Percentiles rank a stretch among this genome's conserved stretches.
Evolutionary conservation across 2,329 filamentous ascomycete genomes (phyloP).

Genomic region (Verticillium isaacii): DNA sequence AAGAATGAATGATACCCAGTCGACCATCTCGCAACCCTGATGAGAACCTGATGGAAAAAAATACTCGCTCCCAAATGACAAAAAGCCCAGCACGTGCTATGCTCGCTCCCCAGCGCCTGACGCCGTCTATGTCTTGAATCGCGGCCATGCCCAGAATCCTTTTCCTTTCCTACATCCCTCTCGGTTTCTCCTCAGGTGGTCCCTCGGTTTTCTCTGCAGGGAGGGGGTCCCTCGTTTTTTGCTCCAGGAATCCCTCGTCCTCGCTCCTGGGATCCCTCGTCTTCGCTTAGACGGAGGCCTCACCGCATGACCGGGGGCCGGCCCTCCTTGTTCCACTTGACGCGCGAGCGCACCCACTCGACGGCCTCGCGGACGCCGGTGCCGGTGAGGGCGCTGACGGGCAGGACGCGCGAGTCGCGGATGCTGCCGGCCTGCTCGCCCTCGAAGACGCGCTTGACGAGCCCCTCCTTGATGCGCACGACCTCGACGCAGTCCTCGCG

Average conservation of each 20-base stretch:
- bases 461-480: conserved; percentile 91
- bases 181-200: too few relatives aligned
- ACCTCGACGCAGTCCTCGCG: conserved; percentile 97
- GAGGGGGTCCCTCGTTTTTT: too few relatives aligned
- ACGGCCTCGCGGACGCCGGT: conserved; percentile 89
- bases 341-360: conserved; percentile 90
- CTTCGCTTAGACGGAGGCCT: conserved; percentile 13
- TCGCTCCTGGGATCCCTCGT: too few relatives aligned
- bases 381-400: conserved; percentile 83
- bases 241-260: too few relatives aligned
- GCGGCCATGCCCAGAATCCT: too few relatives aligned
- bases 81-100: neutral
- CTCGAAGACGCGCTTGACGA: conserved; percentile 94
- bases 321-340: conserved; percentile 95
- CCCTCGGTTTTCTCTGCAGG: too few relatives aligned
- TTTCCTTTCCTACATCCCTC: too few relatives aligned
- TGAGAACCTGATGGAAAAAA: neutral
- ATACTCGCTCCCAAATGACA: neutral
- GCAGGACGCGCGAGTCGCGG: conserved; percentile 84
- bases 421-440: conserved; percentile 83
- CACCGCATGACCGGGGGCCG: conserved; percentile 90
- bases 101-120: neutral
- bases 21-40: too few relatives aligned
- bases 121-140: neutral
- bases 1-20: neutral